Conservation (phyloP, 2,329 filamentous ascomycete genomes). For the Pseudogymnoascus verrucosus region DNA sequence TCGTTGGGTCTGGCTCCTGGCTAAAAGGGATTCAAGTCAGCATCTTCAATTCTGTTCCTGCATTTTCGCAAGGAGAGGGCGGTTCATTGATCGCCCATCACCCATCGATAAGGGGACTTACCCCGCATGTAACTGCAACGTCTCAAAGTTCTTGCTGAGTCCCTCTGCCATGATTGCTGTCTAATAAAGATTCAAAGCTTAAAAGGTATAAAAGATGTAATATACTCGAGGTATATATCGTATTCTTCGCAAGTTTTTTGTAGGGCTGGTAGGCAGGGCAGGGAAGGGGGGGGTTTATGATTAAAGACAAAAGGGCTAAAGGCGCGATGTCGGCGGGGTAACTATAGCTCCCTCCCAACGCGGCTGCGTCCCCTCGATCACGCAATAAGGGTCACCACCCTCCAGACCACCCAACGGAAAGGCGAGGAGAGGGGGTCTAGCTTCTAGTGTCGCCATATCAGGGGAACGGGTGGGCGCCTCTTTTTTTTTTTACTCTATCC, state of each 20-base stretch:
- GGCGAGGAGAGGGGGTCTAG: background rate
- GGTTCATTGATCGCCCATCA: background rate
- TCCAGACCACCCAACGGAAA: background rate
- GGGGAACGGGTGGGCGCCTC: no score
- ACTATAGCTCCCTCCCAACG: background rate
- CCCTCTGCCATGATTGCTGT: constrained; percentile 23
- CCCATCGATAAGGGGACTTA: constrained; percentile 33
- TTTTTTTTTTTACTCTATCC: no score
- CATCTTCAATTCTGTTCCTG: background rate
- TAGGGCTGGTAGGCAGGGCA: background rate
- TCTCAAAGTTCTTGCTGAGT: constrained; percentile 64
- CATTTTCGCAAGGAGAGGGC: constrained; percentile 9
- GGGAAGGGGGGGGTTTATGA: background rate
- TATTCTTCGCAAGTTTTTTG: background rate
- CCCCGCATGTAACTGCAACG: constrained; percentile 79
- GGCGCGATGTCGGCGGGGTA: background rate
- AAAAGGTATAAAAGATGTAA: background rate
- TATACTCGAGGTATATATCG: background rate
- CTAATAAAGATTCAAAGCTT: background rate
- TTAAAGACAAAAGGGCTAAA: background rate
- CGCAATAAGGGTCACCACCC: background rate
- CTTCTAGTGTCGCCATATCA: no score
- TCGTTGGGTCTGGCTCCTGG: constrained; percentile 70
- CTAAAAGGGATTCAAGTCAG: constrained; percentile 36
- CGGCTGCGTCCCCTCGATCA: background rate